Evolutionary conservation across 257 asterid genomes (phyloP), one percentile per base, ranked within the genome.

Genomic region (Sherardia arvensis): DNA sequence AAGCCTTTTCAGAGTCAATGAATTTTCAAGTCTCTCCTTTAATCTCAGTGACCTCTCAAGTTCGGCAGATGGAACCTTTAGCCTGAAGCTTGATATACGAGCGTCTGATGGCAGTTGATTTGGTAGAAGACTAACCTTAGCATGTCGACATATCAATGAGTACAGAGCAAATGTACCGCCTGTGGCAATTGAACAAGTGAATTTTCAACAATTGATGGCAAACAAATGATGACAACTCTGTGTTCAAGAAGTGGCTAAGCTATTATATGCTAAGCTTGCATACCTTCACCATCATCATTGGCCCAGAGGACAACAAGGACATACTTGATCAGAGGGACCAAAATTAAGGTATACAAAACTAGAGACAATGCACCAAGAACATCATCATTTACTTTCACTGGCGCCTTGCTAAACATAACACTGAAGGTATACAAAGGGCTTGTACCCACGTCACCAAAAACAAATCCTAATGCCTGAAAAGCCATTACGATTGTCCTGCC

Each of bases 401-500:
- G 99, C 57, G 99, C 99, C 76, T 90, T 93, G 85, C 97, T 93
- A 85, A 93, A 93, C 99, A 90, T 93, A 73, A 93, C 99, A 45
- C 97, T 93, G 71, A 93, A 93, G 67, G 97, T 90, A 74, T 93
- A 93, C 65, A 93, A 74, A 56, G 99, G 99, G 73, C 99, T 93
- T 29, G 97, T 93, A 53, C 99, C 99, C 82, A 89, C 97, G 70
- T 87, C 97, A 55, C 99, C 99, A 76, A 92, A 92, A 34, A 92
- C 95, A 53, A 92, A 85, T 21, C 97, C 97, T 65, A 92, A 87
- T 57, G 99, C 90, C 85, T 92, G 97, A 80, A 84, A 89, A 56
- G 76, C 85, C 78, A 93, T 78, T 63, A 74, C 64, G 58, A 87
- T 55, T 71, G 84, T 86, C 94, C 91, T 93, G 70, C 95, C 83